phyloP scores from a whole-genome alignment of 345 rosid species.

The Ceriops decandra region DNA sequence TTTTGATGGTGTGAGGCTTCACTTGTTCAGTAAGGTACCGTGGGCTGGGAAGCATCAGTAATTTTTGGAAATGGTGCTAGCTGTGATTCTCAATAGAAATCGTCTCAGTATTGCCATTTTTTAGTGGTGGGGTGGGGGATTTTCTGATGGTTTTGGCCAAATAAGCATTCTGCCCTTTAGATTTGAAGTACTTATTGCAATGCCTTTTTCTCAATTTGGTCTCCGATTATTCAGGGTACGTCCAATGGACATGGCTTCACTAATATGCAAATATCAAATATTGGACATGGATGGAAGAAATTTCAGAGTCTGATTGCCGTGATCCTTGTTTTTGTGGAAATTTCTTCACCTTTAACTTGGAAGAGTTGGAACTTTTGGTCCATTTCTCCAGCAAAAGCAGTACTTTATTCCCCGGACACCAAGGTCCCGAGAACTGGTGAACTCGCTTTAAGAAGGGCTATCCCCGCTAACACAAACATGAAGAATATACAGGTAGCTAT shows the following conservation, averaged over 20 bases:
- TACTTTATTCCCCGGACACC: conserved; percentile 84
- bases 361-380: conserved; percentile 46
- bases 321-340: conserved; percentile 50
- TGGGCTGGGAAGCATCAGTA: no score
- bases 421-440: conserved; percentile 94
- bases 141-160: no score
- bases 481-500: conserved; percentile 67
- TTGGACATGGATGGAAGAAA: conserved; percentile 35
- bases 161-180: neutral
- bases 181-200: conserved; percentile 3
- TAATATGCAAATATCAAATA: conserved; percentile 22
- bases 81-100: no score
- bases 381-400: conserved; percentile 59
- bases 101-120: no score
- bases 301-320: conserved; percentile 47
- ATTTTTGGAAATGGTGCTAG: no score
- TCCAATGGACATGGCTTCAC: conserved; percentile 21
- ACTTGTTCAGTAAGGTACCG: no score
- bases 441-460: conserved; percentile 84
- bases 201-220: conserved; percentile 27
- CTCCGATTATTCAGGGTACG: conserved; percentile 56
- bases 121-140: no score
- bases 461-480: conserved; percentile 89
- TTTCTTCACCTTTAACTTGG: conserved; percentile 57
- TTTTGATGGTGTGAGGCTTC: no score